Percentiles rank a stretch among this genome's conserved stretches.
phyloP scores from a whole-genome alignment of 23 red algal genomes.

The Gracilaria domingensis region DNA sequence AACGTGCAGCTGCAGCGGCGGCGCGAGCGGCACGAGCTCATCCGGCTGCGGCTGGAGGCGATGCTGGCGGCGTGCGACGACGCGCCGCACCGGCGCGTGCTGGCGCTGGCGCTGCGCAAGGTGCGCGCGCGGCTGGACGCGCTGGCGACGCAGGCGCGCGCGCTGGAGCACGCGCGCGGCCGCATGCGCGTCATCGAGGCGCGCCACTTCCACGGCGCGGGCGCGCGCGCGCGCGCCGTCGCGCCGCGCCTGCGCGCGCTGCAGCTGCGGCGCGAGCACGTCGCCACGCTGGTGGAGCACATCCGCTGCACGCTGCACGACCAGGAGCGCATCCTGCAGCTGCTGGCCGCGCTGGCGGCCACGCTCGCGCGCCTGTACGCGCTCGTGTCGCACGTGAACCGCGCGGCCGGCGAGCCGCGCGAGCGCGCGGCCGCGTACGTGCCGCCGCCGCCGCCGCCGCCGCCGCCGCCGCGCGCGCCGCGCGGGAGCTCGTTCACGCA shows the following conservation, averaged over 20 bases:
- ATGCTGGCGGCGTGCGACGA: slow-evolving; percentile 32
- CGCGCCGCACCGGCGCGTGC: slow-evolving; percentile 9
- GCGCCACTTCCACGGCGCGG: slow-evolving; percentile 47
- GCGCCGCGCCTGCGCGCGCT: slow-evolving; percentile 37
- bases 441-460: too few relatives aligned
- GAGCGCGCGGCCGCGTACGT: not conserved
- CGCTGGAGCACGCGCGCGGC: slow-evolving; percentile 15
- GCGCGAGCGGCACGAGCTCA: slow-evolving; percentile 48
- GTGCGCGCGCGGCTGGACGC: slow-evolving; percentile 42
- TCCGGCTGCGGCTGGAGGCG: slow-evolving; percentile 58
- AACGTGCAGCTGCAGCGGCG: slow-evolving; percentile 1
- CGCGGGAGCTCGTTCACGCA: not conserved
- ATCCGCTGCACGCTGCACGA: slow-evolving; percentile 52
- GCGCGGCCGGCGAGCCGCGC: not conserved
- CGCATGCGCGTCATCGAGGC: slow-evolving; percentile 67
- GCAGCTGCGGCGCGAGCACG: slow-evolving; percentile 48
- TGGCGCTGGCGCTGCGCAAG: slow-evolving; percentile 47
- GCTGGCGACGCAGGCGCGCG: not conserved
- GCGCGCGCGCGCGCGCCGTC: not conserved
- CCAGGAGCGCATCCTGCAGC: slow-evolving; percentile 52
- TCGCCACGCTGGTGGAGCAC: slow-evolving; percentile 32
- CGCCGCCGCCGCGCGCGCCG: slow-evolving; percentile 27
- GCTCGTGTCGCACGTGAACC: slow-evolving; percentile 14
- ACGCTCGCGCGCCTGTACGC: slow-evolving; percentile 21
- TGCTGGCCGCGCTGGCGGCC: slow-evolving; percentile 37